Percentiles rank a stretch among this genome's conserved stretches.
These are phyloP conservation scores for Corylus heterophylla DNA, from an alignment of 306 rosid genomes.

Conservation along the genomic window DNA sequence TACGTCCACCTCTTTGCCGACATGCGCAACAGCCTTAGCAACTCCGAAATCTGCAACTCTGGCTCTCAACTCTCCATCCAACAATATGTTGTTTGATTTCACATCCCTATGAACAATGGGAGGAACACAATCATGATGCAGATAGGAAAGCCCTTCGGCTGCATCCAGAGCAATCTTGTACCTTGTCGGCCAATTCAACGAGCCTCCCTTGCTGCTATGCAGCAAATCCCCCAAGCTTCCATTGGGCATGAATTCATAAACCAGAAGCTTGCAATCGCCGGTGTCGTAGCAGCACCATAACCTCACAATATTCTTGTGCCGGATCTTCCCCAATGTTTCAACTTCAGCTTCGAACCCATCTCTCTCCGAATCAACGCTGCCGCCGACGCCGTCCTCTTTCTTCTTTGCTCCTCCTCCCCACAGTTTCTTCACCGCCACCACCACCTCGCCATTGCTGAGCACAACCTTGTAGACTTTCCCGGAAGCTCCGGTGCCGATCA, in stretches of 20 bases:
- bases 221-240: slow-evolving; percentile 75
- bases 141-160: slow-evolving; percentile 80
- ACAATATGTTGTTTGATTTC: slow-evolving; percentile 71
- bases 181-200: slow-evolving; percentile 73
- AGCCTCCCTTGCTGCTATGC: slow-evolving; percentile 43
- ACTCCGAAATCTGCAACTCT: slow-evolving; percentile 82
- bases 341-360: slow-evolving; percentile 78
- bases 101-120: slow-evolving; percentile 80
- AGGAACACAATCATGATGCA: slow-evolving; percentile 82
- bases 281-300: slow-evolving; percentile 73
- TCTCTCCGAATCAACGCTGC: slow-evolving; percentile 30
- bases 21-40: slow-evolving; percentile 45
- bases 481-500: slow-evolving; percentile 72
- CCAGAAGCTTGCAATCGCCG: slow-evolving; percentile 65
- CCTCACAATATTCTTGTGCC: slow-evolving; percentile 81
- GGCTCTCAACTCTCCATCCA: slow-evolving; percentile 72
- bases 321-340: slow-evolving; percentile 72
- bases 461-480: slow-evolving; percentile 81
- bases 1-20: slow-evolving; percentile 31
- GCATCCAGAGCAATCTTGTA: slow-evolving; percentile 71
- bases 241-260: slow-evolving; percentile 85
- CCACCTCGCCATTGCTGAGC: slow-evolving; percentile 59
- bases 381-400: slow-evolving; percentile 30
- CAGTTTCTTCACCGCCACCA: slow-evolving; percentile 81
- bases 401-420: slow-evolving; percentile 42